Evolutionary conservation across 2,329 filamentous ascomycete species (phyloP).

Genomic region (Ceratocystis diversiconidia): DNA sequence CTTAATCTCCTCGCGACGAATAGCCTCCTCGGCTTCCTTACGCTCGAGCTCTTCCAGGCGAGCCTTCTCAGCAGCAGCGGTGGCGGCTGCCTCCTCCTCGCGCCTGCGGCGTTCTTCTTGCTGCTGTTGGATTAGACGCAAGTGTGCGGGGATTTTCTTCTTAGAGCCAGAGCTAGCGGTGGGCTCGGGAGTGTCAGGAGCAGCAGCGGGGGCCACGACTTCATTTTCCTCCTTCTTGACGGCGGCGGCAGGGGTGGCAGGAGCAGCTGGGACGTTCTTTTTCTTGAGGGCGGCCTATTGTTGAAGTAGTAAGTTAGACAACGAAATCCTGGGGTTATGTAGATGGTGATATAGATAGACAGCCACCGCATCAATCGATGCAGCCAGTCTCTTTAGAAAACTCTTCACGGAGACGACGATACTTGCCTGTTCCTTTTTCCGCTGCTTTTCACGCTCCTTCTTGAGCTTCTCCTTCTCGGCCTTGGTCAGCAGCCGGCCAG

Average conservation of each 20-base stretch:
- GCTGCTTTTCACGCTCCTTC: slow-evolving; percentile 96
- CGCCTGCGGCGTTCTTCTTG: slow-evolving; percentile 59
- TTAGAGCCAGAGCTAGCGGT: slow-evolving; percentile 35
- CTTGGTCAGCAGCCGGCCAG: slow-evolving; percentile 73
- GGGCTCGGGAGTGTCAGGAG: slow-evolving; percentile 29
- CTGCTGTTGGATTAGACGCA: slow-evolving; percentile 63
- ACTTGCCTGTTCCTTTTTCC: slow-evolving; percentile 87
- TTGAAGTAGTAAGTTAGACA: neutral
- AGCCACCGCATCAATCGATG: too few species aligned
- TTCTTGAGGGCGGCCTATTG: slow-evolving; percentile 54
- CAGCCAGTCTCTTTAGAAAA: neutral
- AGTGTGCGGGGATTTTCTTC: slow-evolving; percentile 73
- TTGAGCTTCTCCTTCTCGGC: slow-evolving; percentile 97
- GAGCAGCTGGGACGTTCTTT: slow-evolving; percentile 34
- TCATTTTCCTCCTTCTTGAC: slow-evolving; percentile 23
- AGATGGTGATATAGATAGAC: neutral
- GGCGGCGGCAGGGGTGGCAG: slow-evolving; percentile 22
- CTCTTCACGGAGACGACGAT: neutral
- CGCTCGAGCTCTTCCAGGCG: slow-evolving; percentile 52
- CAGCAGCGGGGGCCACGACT: slow-evolving; percentile 41
- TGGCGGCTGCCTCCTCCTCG: slow-evolving; percentile 47
- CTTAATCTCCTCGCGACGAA: slow-evolving; percentile 57
- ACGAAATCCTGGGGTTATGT: neutral
- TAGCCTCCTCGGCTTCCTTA: slow-evolving; percentile 50
- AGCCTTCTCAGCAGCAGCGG: slow-evolving; percentile 49